These are phyloP conservation scores for Fraxinus excelsior DNA, from an alignment of 257 asterid species.

Conservation along the genomic window DNA sequence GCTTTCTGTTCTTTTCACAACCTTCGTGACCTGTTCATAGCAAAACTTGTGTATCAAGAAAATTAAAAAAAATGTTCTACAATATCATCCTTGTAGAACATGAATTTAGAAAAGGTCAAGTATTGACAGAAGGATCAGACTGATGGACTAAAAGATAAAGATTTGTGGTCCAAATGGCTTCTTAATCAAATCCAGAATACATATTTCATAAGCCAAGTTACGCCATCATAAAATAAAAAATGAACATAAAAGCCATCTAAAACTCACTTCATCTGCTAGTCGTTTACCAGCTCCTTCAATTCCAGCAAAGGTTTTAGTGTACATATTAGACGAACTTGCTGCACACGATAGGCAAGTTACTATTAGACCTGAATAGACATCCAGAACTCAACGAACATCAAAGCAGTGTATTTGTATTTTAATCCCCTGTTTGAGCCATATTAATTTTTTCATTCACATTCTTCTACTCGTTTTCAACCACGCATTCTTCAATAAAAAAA, in stretches of 20 bases:
- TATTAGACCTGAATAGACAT: conserved; percentile 6
- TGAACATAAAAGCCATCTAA: conserved; percentile 9
- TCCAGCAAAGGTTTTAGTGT: conserved; percentile 85
- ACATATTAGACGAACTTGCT: conserved; percentile 87
- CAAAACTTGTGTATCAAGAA: not conserved
- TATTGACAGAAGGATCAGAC: conserved; percentile 7
- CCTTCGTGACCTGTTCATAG: conserved; percentile 56
- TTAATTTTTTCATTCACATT: too few relatives aligned
- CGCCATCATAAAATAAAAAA: conserved; percentile 8
- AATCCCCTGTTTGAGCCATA: too few relatives aligned
- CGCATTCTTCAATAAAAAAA: too few relatives aligned
- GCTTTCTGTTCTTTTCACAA: conserved; percentile 61
- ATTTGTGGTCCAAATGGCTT: conserved; percentile 5
- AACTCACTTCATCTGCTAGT: conserved; percentile 92
- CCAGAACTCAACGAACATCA: not conserved
- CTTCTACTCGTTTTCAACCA: too few relatives aligned
- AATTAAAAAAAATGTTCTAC: not conserved
- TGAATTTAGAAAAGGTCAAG: not conserved
- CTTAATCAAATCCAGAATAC: conserved; percentile 3
- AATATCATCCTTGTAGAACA: not conserved
- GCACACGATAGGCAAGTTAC: conserved; percentile 37
- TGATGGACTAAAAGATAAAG: conserved; percentile 4
- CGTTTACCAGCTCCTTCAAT: conserved; percentile 87
- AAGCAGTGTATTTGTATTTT: not conserved
- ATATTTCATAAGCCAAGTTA: conserved; percentile 15